These are phyloP conservation scores for Acanthamoeba royreba DNA, from an alignment of 208 protist genomes.

Conservation along the genomic window DNA sequence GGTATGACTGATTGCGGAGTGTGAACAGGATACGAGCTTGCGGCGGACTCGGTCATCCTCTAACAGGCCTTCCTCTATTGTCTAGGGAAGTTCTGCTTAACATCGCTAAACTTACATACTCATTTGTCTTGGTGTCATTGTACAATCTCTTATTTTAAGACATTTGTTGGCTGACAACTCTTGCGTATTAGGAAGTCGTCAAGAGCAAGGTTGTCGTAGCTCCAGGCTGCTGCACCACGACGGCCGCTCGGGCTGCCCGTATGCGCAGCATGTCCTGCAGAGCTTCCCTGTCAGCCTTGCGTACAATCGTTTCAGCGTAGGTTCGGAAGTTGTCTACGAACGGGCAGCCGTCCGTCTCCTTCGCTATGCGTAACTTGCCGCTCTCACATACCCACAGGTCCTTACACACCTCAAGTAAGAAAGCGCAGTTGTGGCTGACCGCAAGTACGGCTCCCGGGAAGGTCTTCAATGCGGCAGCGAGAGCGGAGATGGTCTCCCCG, in stretches of 20 bases:
- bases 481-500: slow-evolving; percentile 65
- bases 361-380: slow-evolving; percentile 20
- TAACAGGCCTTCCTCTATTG: neutral
- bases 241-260: slow-evolving; percentile 32
- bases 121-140: too few relatives aligned
- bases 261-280: slow-evolving; percentile 57
- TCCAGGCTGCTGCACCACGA: slow-evolving; percentile 40
- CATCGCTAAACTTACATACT: too few relatives aligned
- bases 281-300: neutral
- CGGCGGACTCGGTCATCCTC: neutral
- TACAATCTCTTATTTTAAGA: too few relatives aligned
- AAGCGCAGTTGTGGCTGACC: slow-evolving; percentile 62
- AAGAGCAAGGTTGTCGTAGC: neutral
- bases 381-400: slow-evolving; percentile 59
- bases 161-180: too few relatives aligned
- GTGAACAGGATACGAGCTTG: neutral
- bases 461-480: slow-evolving; percentile 27
- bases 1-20: too few relatives aligned
- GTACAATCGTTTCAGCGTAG: slow-evolving; percentile 48
- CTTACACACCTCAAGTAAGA: slow-evolving; percentile 51
- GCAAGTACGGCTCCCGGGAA: slow-evolving; percentile 63
- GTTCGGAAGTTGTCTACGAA: slow-evolving; percentile 48
- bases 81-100: too few relatives aligned
- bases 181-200: too few relatives aligned
- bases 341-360: neutral